phyloP scores from a whole-genome alignment of 2,329 filamentous ascomycete genomes.

The Drechslerella stenobrocha region DNA sequence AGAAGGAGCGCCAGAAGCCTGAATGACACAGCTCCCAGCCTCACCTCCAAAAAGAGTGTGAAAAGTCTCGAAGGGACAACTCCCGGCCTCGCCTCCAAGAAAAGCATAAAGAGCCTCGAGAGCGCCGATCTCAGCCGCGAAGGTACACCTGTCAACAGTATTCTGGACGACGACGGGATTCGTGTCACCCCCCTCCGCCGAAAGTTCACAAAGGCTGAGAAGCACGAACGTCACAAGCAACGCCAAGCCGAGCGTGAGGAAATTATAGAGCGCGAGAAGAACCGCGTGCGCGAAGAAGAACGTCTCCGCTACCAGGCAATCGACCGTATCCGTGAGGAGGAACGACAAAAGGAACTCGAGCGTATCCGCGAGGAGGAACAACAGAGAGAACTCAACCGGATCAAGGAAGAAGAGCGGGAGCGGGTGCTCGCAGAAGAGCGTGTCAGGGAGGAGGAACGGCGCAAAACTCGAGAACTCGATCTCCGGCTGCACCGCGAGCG shows the following conservation, averaged over 20 bases:
- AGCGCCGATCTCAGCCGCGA: slow-evolving; percentile 21
- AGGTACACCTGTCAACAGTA: slow-evolving; percentile 23
- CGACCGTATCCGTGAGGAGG: slow-evolving; percentile 50
- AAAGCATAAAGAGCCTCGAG: slow-evolving; percentile 36
- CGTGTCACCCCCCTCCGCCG: slow-evolving; percentile 57
- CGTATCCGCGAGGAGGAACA: slow-evolving; percentile 36
- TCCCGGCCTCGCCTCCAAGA: slow-evolving; percentile 7
- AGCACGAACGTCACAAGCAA: slow-evolving; percentile 47
- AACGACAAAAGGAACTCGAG: slow-evolving; percentile 47
- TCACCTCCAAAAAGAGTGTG: slow-evolving; percentile 29
- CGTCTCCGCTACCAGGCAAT: slow-evolving; percentile 34
- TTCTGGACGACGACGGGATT: slow-evolving; percentile 57
- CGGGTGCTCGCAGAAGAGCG: slow-evolving; percentile 6
- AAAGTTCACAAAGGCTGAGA: slow-evolving; percentile 50
- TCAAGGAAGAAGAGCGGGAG: slow-evolving; percentile 23
- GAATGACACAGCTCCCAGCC: slow-evolving; percentile 11
- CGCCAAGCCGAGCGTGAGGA: slow-evolving; percentile 42
- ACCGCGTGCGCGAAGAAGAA: slow-evolving; percentile 48
- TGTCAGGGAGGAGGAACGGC: slow-evolving; percentile 34
- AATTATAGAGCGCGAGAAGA: slow-evolving; percentile 49
- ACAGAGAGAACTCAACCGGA: slow-evolving; percentile 19
- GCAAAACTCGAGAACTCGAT: slow-evolving; percentile 38
- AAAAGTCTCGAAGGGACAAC: slow-evolving; percentile 35
- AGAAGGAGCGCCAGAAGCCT: slow-evolving; percentile 33
- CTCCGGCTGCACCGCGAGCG: slow-evolving; percentile 24